Evolutionary conservation across 331 rosid genomes (phyloP).

Genomic region (Phaseolus coccineus): DNA sequence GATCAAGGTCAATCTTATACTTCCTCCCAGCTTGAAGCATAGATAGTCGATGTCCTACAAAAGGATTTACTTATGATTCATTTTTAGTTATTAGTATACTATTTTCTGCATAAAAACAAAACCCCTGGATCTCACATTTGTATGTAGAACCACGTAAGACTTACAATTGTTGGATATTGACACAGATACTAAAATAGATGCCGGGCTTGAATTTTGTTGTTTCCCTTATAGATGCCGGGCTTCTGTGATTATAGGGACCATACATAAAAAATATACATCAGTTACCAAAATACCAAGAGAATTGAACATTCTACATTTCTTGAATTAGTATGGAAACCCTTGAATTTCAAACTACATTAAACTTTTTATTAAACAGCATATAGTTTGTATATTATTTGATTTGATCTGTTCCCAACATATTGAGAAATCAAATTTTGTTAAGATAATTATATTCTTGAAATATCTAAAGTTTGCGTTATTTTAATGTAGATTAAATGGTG

Average conservation of each 20-base stretch:
- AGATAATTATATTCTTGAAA: neutral
- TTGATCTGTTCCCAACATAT: conserved; percentile 25
- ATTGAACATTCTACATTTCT: conserved; percentile 12
- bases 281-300: neutral
- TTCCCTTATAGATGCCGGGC: neutral
- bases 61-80: neutral
- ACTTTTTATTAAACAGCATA: conserved; percentile 12
- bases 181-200: conserved; percentile 1
- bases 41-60: neutral
- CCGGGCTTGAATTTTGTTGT: neutral
- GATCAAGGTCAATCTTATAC: conserved; percentile 70
- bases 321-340: conserved; percentile 3
- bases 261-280: neutral
- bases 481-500: neutral
- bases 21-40: neutral
- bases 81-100: conserved; percentile 15
- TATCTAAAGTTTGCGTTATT: neutral
- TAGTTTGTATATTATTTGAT: conserved; percentile 5
- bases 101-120: neutral
- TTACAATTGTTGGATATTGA: neutral
- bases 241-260: neutral
- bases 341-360: conserved; percentile 16
- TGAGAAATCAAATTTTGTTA: conserved; percentile 13
- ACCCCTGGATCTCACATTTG: neutral
- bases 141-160: neutral